Evolutionary conservation across 257 asterid genomes (phyloP), one percentile per base, ranked within the genome.

Genomic region (Forsythia viridissima): DNA sequence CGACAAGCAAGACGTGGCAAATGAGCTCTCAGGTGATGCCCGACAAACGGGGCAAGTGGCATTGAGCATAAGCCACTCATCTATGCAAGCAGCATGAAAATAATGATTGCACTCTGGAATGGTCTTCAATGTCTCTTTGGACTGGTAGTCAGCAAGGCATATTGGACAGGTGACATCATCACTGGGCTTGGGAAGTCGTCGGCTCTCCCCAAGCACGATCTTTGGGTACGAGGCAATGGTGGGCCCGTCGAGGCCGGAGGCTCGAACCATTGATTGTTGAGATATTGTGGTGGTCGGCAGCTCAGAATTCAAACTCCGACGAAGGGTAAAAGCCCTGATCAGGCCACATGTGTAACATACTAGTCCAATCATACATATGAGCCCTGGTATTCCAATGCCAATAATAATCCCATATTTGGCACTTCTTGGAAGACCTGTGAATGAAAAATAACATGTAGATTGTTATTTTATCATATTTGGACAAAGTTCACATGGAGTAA

Each of bases 61-160:
- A 12, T 94, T 94, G 79, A 88, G 87, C 82, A 80, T 88, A 20
- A 94, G 95, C 98, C 98, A 94, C 82, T 92, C 97, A 67, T 92
- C 97, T 0, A 94, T 80, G 79, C 98, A 94, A 12, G 79, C 80
- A 0, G 79, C 91, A 46, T 94, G 98, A 72, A 87, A 94, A 80
- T 84, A 91, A 76, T 94, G 98, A 71, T 87, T 85, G 88, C 98
- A 94, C 15, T 88, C 94, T 0, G 98, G 98, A 48, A 94, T 85
- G 30, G 88, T 89, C 40, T 93, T 87, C 11, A 92, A 38, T 0
- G 83, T 89, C 79, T 94, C 98, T 71, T 88, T 90, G 0, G 98
- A 85, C 55, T 87, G 79, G 75, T 91, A 94, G 38, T 92, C 98
- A 0, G 89, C 75, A 11, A 94, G 75, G 80, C 98, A 94, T 70